Evolutionary conservation across 169 alveolate genomes (phyloP).

Genomic region (Cytauxzoon felis): DNA sequence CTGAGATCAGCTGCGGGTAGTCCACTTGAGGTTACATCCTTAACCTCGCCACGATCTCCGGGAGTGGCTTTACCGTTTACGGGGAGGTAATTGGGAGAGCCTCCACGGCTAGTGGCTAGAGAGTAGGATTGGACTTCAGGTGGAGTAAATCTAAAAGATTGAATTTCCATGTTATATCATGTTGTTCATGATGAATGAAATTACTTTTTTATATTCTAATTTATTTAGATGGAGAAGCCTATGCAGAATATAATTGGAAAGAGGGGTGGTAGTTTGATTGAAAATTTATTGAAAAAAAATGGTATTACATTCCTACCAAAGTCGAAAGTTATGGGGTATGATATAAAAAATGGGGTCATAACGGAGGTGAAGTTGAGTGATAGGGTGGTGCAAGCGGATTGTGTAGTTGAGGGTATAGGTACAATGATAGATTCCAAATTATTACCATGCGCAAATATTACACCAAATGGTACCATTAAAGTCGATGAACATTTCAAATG

Average conservation of each 20-base stretch:
- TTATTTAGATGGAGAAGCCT: constrained; percentile 42
- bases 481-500: constrained; percentile 66
- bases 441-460: constrained; percentile 55
- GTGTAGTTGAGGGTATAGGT: constrained; percentile 77
- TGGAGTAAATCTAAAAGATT: too few relatives aligned
- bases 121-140: too few relatives aligned
- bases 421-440: constrained; percentile 60
- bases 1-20: too few relatives aligned
- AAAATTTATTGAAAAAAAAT: constrained; percentile 54
- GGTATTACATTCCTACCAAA: constrained; percentile 58
- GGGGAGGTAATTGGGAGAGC: too few relatives aligned
- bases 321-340: constrained; percentile 43
- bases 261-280: constrained; percentile 57
- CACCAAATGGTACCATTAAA: constrained; percentile 46
- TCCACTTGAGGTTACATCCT: too few relatives aligned
- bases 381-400: constrained; percentile 68
- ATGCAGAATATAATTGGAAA: constrained; percentile 60
- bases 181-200: too few relatives aligned
- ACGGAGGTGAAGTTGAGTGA: constrained; percentile 63
- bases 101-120: too few relatives aligned
- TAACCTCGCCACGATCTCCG: too few relatives aligned
- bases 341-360: constrained; percentile 41
- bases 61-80: too few relatives aligned
- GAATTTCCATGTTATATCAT: too few relatives aligned
- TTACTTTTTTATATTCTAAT: too few relatives aligned